A percentile compares a stretch with the other conserved stretches of the same genome.
Evolutionary conservation across 2,329 filamentous ascomycete genomes (phyloP).

Genomic region (Exophiala spinifera): DNA sequence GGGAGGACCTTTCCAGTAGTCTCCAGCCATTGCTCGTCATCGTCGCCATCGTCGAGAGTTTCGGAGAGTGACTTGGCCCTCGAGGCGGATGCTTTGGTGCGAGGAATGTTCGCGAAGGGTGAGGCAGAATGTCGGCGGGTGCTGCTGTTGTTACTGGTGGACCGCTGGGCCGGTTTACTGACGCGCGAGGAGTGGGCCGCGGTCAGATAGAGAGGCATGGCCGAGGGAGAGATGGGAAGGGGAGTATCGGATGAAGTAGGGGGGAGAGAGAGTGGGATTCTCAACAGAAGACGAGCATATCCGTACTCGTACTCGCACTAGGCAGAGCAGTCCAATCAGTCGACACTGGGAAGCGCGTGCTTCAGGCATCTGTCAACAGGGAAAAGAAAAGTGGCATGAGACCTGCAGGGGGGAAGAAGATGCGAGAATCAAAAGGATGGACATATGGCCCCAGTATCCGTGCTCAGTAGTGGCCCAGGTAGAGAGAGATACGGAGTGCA

Average conservation of each 20-base stretch:
- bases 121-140: conserved; percentile 34
- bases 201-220: conserved; percentile 48
- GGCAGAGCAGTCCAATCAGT: neutral
- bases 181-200: conserved; percentile 48
- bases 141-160: conserved; percentile 20
- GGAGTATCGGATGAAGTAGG: neutral
- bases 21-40: conserved; percentile 44
- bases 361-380: neutral
- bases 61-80: conserved; percentile 29
- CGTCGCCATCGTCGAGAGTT: conserved; percentile 26
- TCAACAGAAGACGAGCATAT: no score
- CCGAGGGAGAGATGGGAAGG: conserved; percentile 12
- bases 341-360: neutral
- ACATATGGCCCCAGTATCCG: no score
- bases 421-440: neutral
- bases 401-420: neutral
- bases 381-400: neutral
- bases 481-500: no score
- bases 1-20: conserved; percentile 52
- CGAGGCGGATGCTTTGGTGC: conserved; percentile 38
- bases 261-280: neutral
- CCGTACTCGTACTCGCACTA: no score
- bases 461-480: no score
- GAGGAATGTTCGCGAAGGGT: conserved; percentile 42
- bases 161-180: conserved; percentile 38